A percentile compares a stretch with the other conserved stretches of the same genome.
phyloP scores from a whole-genome alignment of 345 rosid genomes.

The Orychophragmus violaceus region DNA sequence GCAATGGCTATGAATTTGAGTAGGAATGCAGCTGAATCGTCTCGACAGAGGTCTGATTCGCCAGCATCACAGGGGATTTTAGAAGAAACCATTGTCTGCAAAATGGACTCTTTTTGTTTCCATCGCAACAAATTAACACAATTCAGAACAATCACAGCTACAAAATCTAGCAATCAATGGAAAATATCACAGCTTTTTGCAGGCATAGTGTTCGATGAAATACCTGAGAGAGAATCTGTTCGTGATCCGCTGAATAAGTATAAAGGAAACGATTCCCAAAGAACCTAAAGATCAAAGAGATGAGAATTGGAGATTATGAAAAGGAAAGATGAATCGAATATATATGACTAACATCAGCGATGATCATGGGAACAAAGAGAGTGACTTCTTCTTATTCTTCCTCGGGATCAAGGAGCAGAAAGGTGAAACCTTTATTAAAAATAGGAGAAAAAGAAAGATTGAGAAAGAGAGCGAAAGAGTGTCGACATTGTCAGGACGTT shows the following conservation, averaged over 20 bases:
- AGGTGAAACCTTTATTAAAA: not conserved
- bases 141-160: not conserved
- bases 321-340: not conserved
- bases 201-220: not conserved
- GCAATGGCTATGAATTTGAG: slow-evolving; percentile 74
- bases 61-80: slow-evolving; percentile 34
- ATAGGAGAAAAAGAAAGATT: not conserved
- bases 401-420: slow-evolving; percentile 17
- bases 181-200: not conserved
- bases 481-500: slow-evolving; percentile 28
- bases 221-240: slow-evolving; percentile 42
- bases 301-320: not conserved
- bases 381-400: not conserved
- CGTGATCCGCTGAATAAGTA: slow-evolving; percentile 33
- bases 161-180: not conserved
- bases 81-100: slow-evolving; percentile 33
- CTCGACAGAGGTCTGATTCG: slow-evolving; percentile 49
- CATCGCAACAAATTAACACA: not conserved
- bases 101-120: slow-evolving; percentile 38
- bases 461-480: slow-evolving; percentile 24
- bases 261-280: slow-evolving; percentile 30
- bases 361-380: slow-evolving; percentile 22
- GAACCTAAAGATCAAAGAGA: slow-evolving; percentile 26
- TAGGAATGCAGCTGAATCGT: slow-evolving; percentile 48
- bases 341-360: slow-evolving; percentile 15